Evolutionary conservation across 2,329 filamentous ascomycete species (phyloP).

Genomic region (Aspergillus fischeri): DNA sequence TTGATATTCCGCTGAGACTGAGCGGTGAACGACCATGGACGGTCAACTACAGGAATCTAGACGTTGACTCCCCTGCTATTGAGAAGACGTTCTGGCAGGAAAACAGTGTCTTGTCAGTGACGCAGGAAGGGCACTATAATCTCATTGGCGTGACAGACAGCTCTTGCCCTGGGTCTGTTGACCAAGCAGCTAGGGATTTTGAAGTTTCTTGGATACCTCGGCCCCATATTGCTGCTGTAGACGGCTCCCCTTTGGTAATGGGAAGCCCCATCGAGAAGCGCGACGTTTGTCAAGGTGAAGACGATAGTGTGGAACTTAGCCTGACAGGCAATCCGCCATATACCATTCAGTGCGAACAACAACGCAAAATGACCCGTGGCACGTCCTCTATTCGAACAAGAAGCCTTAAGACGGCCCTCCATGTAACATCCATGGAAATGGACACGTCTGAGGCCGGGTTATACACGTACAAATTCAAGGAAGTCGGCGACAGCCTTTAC

Average conservation of each 20-base stretch:
- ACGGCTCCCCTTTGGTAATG: conserved; percentile 45
- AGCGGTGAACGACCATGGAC: conserved; percentile 83
- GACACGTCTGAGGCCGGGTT: conserved; percentile 78
- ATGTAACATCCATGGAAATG: conserved; percentile 74
- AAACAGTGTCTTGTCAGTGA: conserved; percentile 68
- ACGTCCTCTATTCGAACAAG: conserved; percentile 63
- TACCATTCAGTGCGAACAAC: conserved; percentile 75
- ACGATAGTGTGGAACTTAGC: conserved; percentile 78
- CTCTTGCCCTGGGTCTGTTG: conserved; percentile 77
- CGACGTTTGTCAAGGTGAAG: conserved; percentile 89
- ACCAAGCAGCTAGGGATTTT: conserved; percentile 69
- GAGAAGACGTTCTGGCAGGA: conserved; percentile 48
- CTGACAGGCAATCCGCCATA: conserved; percentile 80
- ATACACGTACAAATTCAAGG: conserved; percentile 81
- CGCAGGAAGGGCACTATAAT: conserved; percentile 70
- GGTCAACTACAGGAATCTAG: conserved; percentile 68
- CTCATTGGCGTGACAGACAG: conserved; percentile 72
- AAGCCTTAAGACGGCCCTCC: conserved; percentile 71
- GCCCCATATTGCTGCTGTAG: conserved; percentile 64
- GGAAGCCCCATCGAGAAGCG: conserved; percentile 63
- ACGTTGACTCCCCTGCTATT: conserved; percentile 49
- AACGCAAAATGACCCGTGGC: conserved; percentile 65
- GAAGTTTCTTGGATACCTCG: conserved; percentile 80
- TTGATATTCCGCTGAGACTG: conserved; percentile 76
- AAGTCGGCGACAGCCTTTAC: conserved; percentile 82